Conservation (phyloP, 805 yeast species). For the Yarrowia keelungensis region DNA sequence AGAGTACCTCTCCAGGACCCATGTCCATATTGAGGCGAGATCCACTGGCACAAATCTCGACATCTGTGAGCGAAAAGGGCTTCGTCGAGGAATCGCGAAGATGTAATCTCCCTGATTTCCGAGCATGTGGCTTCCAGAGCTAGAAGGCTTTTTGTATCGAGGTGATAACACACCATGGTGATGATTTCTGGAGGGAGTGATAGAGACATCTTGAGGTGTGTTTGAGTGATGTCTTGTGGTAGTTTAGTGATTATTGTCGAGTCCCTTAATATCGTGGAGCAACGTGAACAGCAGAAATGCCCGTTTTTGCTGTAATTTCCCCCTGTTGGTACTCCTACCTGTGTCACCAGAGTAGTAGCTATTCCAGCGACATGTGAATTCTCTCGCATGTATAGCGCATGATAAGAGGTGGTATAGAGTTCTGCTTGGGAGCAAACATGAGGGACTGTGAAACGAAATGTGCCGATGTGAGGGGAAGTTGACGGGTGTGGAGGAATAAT, state of each 20-base stretch:
- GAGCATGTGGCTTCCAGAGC: constrained; percentile 16
- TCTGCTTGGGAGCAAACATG: constrained; percentile 34
- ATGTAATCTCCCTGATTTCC: constrained; percentile 2
- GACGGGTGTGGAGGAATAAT: no score
- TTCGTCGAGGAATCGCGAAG: constrained; percentile 20
- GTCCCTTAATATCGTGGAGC: no score
- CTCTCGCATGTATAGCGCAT: constrained; percentile 33
- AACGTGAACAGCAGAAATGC: no score
- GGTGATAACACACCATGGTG: constrained; percentile 22
- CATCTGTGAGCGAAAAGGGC: constrained; percentile 22
- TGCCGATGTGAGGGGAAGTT: neutral
- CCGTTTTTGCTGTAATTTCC: neutral
- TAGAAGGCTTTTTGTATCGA: constrained; percentile 27
- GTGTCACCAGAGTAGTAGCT: constrained; percentile 16
- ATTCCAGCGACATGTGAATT: constrained; percentile 18
- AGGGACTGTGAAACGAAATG: neutral
- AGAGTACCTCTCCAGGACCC: constrained; percentile 28
- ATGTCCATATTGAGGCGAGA: constrained; percentile 30
- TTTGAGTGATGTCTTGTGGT: neutral
- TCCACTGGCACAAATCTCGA: constrained; percentile 23
- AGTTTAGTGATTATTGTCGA: neutral
- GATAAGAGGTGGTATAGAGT: constrained; percentile 34
- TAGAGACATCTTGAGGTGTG: neutral
- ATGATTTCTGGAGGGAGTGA: constrained; percentile 23
- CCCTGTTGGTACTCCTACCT: constrained; percentile 15